These are phyloP conservation scores for Apiotrichum akiyoshidainum DNA, from an alignment of 1,284 basidiomycete species.

Conservation along the genomic window DNA sequence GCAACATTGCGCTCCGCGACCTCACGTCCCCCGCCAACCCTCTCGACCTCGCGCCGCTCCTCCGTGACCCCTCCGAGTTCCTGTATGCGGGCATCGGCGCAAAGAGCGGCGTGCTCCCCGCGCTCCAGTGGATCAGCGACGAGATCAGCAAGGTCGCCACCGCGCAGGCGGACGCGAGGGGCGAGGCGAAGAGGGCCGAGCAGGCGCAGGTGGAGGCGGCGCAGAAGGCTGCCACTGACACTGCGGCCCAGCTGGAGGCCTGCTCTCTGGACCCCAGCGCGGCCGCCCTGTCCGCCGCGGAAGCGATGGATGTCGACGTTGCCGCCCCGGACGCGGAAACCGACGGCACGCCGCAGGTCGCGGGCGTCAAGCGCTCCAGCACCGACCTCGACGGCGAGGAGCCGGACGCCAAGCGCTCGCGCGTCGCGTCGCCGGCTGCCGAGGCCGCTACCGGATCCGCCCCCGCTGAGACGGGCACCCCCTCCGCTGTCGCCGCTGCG, in stretches of 20 bases:
- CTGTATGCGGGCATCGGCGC: conserved; percentile 33
- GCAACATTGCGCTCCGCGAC: conserved; percentile 28
- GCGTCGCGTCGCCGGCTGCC: neutral
- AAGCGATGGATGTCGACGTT: conserved; percentile 10
- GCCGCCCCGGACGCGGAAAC: neutral
- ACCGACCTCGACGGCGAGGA: conserved; percentile 1
- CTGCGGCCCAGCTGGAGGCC: neutral
- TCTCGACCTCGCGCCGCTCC: conserved; percentile 38
- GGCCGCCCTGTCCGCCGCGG: neutral
- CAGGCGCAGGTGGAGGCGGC: neutral
- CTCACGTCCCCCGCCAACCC: conserved; percentile 30
- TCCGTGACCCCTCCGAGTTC: conserved; percentile 37
- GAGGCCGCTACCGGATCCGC: neutral
- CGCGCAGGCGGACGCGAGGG: conserved; percentile 1
- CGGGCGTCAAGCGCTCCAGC: neutral
- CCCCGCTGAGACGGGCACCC: neutral
- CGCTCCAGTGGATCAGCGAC: conserved; percentile 31
- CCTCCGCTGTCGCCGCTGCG: neutral
- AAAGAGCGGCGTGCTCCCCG: conserved; percentile 30
- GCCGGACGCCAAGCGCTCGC: conserved; percentile 11
- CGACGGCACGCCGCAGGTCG: neutral
- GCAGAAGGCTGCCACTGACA: neutral
- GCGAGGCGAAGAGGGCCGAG: neutral
- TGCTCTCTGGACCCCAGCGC: neutral
- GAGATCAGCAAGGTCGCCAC: conserved; percentile 24